Base-by-base conservation (phyloP, 1,284 basidiomycete species). In the Albatrellus sp. region DNA sequence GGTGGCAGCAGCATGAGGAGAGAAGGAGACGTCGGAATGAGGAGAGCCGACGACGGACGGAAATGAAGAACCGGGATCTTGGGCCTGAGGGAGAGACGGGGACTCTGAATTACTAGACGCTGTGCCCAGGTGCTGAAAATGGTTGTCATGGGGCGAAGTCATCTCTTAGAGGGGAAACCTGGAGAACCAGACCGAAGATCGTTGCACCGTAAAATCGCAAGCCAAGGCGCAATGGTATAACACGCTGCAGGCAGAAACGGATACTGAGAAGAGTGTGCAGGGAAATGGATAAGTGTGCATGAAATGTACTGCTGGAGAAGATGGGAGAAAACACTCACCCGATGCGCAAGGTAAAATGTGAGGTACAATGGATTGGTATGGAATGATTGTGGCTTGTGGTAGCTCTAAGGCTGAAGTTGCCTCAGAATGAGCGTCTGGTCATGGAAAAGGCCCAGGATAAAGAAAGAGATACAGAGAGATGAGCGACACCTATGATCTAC, bases 21-120 rank as follows among this genome's bases (percentile, higher is more conserved):
- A 42, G 42, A 58, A 50, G 14, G 55, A 43, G 7, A 56, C 44
- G 46, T 63, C 61, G 30, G 55, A 41, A 42, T 58, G 59, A 33
- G 60, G 47, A 43, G 57, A 48, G 33, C 53, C 48, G 48, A 60
- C 45, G 43, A 58, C 48, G 31, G 55, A 39, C 20, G 54, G 32
- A 52, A 58, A 61, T 19, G 53, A 45, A 34, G 40, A 19, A 39
- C 42, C 29, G 39, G 30, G 31, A 34, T 46, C 44, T 32, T 48
- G 33, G 17, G 49, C 24, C 40, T 32, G 45, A 13, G 46, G 20
- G 35, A 45, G 42, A 14, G 43, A 30, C 3, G 32, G 37, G 9
- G 40, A 24, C 4, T 24, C 24, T 10, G 45, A 12, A 36, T 46
- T 42, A 39, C 40, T 32, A 9, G 35, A 13, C n/a, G 14, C 30